Evolutionary conservation across 257 asterid species (phyloP).

Genomic region (Mentha longifolia): DNA sequence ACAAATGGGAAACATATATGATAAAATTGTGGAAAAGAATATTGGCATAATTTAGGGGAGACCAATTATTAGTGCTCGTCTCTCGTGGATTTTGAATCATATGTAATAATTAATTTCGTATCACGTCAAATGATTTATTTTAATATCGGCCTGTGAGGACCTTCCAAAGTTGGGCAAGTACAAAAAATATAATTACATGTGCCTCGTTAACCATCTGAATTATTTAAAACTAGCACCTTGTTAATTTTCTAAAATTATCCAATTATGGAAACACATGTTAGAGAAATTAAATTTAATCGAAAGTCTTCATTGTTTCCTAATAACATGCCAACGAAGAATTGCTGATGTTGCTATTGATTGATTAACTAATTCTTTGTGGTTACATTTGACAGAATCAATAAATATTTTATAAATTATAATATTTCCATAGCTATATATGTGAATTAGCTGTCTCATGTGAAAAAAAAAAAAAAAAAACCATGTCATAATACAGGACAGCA

Average conservation of each 20-base stretch:
- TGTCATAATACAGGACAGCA: slow-evolving; percentile 16
- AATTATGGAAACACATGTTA: neutral
- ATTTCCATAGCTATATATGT: neutral
- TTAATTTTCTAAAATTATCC: no score
- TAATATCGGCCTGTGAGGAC: slow-evolving; percentile 11
- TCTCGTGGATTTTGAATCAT: slow-evolving; percentile 31
- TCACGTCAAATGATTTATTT: slow-evolving; percentile 24
- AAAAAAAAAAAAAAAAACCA: no score
- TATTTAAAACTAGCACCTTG: no score
- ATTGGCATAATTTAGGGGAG: slow-evolving; percentile 31
- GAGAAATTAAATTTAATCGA: neutral
- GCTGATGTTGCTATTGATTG: neutral
- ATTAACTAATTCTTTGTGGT: neutral
- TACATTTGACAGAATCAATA: neutral
- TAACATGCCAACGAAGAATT: slow-evolving; percentile 5
- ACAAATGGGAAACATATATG: slow-evolving; percentile 40
- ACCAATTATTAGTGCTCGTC: slow-evolving; percentile 24
- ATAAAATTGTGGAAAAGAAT: slow-evolving; percentile 31
- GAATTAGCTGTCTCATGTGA: slow-evolving; percentile 33
- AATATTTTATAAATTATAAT: neutral
- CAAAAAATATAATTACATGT: slow-evolving; percentile 15
- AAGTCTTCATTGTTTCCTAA: slow-evolving; percentile 18
- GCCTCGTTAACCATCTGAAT: neutral
- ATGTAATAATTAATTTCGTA: slow-evolving; percentile 18
- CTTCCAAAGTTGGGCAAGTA: slow-evolving; percentile 15